These are phyloP conservation scores for Xylaria flabelliformis DNA, from an alignment of 495 filamentous ascomycete species.

Conservation along the genomic window DNA sequence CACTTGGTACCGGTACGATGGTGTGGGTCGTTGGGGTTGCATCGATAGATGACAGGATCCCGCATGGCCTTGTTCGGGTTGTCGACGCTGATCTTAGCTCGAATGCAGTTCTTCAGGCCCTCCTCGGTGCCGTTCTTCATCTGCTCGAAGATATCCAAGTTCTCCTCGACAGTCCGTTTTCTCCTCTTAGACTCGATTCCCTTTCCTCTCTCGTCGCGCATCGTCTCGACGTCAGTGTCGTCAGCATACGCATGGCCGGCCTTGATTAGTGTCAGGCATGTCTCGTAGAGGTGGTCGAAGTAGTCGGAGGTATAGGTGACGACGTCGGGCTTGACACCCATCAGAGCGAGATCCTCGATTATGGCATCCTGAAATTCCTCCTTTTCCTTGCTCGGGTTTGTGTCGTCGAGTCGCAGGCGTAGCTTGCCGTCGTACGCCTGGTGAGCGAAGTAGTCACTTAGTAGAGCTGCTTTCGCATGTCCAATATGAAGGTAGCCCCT, in stretches of 20 bases:
- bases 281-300: constrained; percentile 85
- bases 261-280: constrained; percentile 79
- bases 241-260: constrained; percentile 87
- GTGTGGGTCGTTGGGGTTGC: constrained; percentile 74
- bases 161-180: constrained; percentile 80
- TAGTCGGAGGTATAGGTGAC: constrained; percentile 86
- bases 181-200: constrained; percentile 77
- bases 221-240: constrained; percentile 86
- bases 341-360: constrained; percentile 79
- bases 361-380: constrained; percentile 91
- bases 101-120: constrained; percentile 81
- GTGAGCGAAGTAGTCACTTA: constrained; percentile 95
- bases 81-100: constrained; percentile 85
- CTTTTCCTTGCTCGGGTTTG: constrained; percentile 93
- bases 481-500: constrained; percentile 90
- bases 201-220: constrained; percentile 78
- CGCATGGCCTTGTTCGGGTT: constrained; percentile 86
- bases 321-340: constrained; percentile 85
- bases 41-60: constrained; percentile 95
- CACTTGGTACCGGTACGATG: constrained; percentile 88
- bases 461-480: constrained; percentile 88
- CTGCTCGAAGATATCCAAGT: constrained; percentile 78
- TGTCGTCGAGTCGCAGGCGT: constrained; percentile 88
- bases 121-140: constrained; percentile 84
- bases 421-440: constrained; percentile 84